A percentile compares a stretch with the other conserved stretches of the same genome.
These are phyloP conservation scores for Panicum miliaceum DNA, from an alignment of 176 grass and related monocot genomes.

Conservation along the genomic window DNA sequence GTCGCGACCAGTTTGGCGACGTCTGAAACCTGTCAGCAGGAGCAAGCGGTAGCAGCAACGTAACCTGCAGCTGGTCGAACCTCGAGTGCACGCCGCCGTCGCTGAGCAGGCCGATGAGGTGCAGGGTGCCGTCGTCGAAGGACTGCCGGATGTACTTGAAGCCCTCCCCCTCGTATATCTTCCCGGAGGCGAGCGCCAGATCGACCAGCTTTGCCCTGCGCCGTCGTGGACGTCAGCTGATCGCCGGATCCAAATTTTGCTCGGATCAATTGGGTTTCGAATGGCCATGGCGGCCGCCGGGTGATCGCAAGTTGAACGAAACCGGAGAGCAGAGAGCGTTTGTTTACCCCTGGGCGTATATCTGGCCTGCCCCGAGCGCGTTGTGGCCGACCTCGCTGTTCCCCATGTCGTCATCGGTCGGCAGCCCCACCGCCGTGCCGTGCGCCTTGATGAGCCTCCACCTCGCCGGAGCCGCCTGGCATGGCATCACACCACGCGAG, in stretches of 20 bases:
- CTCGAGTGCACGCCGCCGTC: constrained; percentile 95
- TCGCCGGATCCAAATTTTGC: background rate
- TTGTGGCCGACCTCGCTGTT: constrained; percentile 98
- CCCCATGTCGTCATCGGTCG: constrained; percentile 88
- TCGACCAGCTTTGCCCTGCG: constrained; percentile 88
- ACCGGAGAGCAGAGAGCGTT: background rate
- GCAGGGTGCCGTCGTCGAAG: constrained; percentile 79
- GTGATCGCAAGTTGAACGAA: background rate
- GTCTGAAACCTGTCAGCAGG: background rate
- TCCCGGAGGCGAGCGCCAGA: constrained; percentile 73
- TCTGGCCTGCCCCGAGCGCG: constrained; percentile 82
- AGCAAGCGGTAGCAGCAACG: background rate
- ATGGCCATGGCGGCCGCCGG: too few species aligned
- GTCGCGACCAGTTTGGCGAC: background rate
- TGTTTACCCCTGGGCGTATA: constrained; percentile 81
- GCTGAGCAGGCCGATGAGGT: constrained; percentile 89
- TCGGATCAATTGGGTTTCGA: background rate
- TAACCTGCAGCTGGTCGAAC: constrained; percentile 87
- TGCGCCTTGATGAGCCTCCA: constrained; percentile 88
- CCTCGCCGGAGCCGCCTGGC: constrained; percentile 66
- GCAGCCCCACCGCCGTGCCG: constrained; percentile 79
- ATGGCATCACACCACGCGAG: background rate
- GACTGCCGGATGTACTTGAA: constrained; percentile 82
- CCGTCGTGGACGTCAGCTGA: background rate
- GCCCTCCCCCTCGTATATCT: constrained; percentile 82